Evolutionary conservation across 371 early-diverging fungal genomes (phyloP).

Genomic region (Mucor racemosus): DNA sequence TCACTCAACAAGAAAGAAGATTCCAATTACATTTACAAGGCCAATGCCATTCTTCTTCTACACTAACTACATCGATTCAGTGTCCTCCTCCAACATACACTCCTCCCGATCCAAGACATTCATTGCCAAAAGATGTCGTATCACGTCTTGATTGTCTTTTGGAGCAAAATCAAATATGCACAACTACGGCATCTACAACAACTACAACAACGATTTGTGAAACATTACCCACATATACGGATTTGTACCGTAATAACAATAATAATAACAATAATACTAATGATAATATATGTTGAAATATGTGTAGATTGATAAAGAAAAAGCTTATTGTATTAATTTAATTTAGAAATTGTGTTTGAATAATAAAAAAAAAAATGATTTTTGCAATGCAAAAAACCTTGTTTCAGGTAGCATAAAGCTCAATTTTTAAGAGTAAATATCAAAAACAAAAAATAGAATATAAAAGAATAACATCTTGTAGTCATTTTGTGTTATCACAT

Average conservation of each 20-base stretch:
- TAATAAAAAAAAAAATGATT: too few species aligned
- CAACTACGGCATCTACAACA: background rate
- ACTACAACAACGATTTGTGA: background rate
- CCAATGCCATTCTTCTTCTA: constrained; percentile 5
- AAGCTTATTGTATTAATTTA: background rate
- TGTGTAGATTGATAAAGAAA: background rate
- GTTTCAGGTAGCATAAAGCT: too few species aligned
- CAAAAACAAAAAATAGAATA: too few species aligned
- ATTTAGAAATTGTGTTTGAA: too few species aligned
- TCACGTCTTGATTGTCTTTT: constrained; percentile 15
- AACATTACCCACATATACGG: constrained; percentile 13
- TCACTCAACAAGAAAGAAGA: constrained; percentile 9
- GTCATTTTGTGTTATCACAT: too few species aligned
- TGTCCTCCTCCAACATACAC: constrained; percentile 11
- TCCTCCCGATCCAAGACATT: constrained; percentile 14
- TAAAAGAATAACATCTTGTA: too few species aligned
- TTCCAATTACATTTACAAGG: constrained; percentile 4
- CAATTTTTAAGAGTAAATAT: too few species aligned
- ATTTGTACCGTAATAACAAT: background rate
- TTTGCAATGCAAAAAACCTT: too few species aligned
- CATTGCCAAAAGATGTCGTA: constrained; percentile 9
- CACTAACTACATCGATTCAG: constrained; percentile 1
- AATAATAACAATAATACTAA: background rate
- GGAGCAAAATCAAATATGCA: constrained; percentile 15
- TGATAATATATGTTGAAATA: background rate